A percentile compares a stretch with the other conserved stretches of the same genome.
Conservation (phyloP, 2,329 filamentous ascomycete genomes). For the Cordyceps cateniannulata region DNA sequence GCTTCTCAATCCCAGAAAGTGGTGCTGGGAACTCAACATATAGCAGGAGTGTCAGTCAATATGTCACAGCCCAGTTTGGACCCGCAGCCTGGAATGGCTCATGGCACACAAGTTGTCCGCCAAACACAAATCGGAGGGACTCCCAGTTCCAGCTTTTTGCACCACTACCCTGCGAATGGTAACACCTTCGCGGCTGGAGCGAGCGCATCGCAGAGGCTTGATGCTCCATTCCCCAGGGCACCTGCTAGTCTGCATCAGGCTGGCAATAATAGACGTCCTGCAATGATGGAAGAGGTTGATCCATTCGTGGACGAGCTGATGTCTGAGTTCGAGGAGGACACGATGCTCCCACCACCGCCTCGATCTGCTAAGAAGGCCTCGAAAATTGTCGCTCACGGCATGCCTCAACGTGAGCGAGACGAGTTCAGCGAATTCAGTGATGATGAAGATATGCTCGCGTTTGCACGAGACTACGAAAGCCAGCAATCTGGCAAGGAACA, state of each 20-base stretch:
- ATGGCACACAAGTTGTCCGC: slow-evolving; percentile 41
- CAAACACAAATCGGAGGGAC: slow-evolving; percentile 41
- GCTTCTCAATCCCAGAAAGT: slow-evolving; percentile 16
- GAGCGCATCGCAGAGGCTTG: neutral
- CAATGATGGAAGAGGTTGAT: neutral
- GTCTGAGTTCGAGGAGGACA: slow-evolving; percentile 25
- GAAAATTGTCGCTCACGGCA: neutral
- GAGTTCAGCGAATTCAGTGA: slow-evolving; percentile 44
- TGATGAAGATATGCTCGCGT: slow-evolving; percentile 45
- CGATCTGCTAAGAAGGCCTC: slow-evolving; percentile 2
- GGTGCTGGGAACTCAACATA: slow-evolving; percentile 40
- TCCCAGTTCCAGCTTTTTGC: slow-evolving; percentile 20
- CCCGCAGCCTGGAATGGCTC: slow-evolving; percentile 24
- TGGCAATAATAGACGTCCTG: neutral
- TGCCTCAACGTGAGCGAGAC: slow-evolving; percentile 21
- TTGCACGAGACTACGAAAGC: slow-evolving; percentile 44
- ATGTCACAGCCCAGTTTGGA: slow-evolving; percentile 29
- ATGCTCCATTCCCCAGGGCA: slow-evolving; percentile 22
- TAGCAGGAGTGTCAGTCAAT: slow-evolving; percentile 23
- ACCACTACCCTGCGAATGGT: slow-evolving; percentile 7
- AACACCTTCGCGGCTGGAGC: neutral
- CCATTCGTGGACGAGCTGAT: slow-evolving; percentile 22
- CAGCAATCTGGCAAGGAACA: slow-evolving; percentile 26
- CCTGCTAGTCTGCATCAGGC: neutral
- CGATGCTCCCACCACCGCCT: slow-evolving; percentile 13